A percentile compares a stretch with the other conserved stretches of the same genome.
These are phyloP conservation scores for Articulospora tetracladia DNA, from an alignment of 495 filamentous ascomycete species.

Conservation along the genomic window DNA sequence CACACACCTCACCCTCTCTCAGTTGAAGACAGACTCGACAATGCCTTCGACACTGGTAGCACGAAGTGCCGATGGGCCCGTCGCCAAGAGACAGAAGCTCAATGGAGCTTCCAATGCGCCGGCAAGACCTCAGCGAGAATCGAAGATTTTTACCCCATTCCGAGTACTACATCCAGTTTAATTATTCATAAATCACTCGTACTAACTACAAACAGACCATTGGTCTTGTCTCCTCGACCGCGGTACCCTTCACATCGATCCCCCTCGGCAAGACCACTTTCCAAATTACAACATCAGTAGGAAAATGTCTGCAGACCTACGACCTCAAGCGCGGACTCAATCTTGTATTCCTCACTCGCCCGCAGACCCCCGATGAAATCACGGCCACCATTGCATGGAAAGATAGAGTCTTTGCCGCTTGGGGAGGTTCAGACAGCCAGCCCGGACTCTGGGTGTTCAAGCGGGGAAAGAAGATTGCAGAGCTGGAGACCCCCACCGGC, in stretches of 20 bases:
- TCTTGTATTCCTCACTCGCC: slow-evolving; percentile 85
- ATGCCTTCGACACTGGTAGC: slow-evolving; percentile 42
- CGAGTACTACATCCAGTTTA: slow-evolving; percentile 54
- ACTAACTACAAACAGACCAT: slow-evolving; percentile 58
- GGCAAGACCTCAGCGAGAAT: slow-evolving; percentile 37
- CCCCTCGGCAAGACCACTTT: slow-evolving; percentile 91
- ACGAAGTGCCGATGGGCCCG: slow-evolving; percentile 46
- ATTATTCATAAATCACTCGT: not conserved
- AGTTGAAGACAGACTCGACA: not conserved
- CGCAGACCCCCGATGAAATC: slow-evolving; percentile 79
- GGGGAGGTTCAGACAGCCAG: slow-evolving; percentile 52
- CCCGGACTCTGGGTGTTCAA: slow-evolving; percentile 92
- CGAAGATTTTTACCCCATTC: slow-evolving; percentile 87
- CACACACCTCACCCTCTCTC: not conserved
- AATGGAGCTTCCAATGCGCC: slow-evolving; percentile 30
- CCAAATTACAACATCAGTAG: slow-evolving; percentile 93
- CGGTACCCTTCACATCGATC: slow-evolving; percentile 81
- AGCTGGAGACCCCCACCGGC: slow-evolving; percentile 60
- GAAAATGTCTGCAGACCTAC: slow-evolving; percentile 87
- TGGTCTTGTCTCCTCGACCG: slow-evolving; percentile 85
- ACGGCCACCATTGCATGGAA: slow-evolving; percentile 88
- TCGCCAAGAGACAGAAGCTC: slow-evolving; percentile 67
- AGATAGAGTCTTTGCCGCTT: slow-evolving; percentile 81
- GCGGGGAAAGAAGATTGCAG: slow-evolving; percentile 80
- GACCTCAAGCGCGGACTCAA: slow-evolving; percentile 85